Base-by-base conservation (phyloP, 2,329 filamentous ascomycete genomes). In the Trichoderma sp. region DNA sequence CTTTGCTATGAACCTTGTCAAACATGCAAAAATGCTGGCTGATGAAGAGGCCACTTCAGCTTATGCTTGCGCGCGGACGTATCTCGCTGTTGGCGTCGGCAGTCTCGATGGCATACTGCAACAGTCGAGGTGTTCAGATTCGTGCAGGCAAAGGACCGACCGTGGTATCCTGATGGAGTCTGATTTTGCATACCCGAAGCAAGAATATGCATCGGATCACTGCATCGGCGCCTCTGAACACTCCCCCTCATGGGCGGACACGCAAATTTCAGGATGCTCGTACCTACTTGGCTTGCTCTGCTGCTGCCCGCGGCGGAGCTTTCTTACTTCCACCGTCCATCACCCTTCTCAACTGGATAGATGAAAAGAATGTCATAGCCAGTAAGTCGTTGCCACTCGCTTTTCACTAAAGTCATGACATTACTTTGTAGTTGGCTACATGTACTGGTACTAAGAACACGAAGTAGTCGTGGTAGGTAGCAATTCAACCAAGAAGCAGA, bases 201-300 rank as follows among this genome's bases (percentile, higher is more conserved):
- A 55, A 63, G 37, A 63, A 58, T 43, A 18, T 58, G 68, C 59
- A 68, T 69, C 68, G 70, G 70, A 69, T 69, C 64, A 68, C 64
- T 71, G 70, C 68, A 59, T 71, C 70, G 39, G 68, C 66, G 52
- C 58, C 54, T 46, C 66, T 69, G 30, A 63, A 39, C 39, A 13
- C 61, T 10, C 39, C 51, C 64, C 58, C 55, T 60, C 32, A 59
- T 59, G 13, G 49, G 49, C 68, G 58, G 51, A 68, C 63, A 63
- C 37, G 26, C 56, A 69, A 30, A 51, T 43, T 58, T 26, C 21
- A 66, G 46, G 52, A 66, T 66, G 52, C 63, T 49, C 55, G 63
- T 49, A 46, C 34, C 60, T 64, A 55, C 60, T 59, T 18, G 51
- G 39, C 37, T 46, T 65, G 51, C 51, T 65, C 51, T 54, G 26